Evolutionary conservation across 2,329 filamentous ascomycete genomes (phyloP), one percentile per base, ranked within the genome.

Genomic region (Mycosphaerelloides madeirae): DNA sequence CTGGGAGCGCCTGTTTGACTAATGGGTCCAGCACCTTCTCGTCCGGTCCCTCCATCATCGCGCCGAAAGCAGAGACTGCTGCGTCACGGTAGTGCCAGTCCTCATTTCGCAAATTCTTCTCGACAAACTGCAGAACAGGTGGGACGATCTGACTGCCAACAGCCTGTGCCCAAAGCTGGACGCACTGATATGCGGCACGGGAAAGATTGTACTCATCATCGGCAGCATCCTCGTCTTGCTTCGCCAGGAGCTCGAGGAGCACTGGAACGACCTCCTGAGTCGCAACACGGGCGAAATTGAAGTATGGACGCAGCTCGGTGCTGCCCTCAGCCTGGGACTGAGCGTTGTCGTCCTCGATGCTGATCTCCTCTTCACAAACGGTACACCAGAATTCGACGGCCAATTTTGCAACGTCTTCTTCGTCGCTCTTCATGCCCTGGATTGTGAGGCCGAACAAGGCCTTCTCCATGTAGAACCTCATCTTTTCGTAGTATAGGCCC

Each of bases 391-490:
- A 98, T 67, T 98, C 93, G 56, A 98, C 89, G 29, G 93, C 93
- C 44, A 98, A 78, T 78, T 98, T 98, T 51, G 93, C 87, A 42
- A 98, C 93, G 65, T 98, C 93, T 69, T 98, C 93, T 59, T 98
- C 93, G 6, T 90, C 84, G 60, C 83, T 94, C 80, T 95, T 96
- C 93, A 98, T 98, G 57, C 93, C 93, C 66, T 95, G 83, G 53
- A 98, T 95, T 31, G 93, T 98, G 31, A 98, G 78, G 46, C 93
- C 93, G 61, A 98, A 98, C 33, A 98, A 79, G 29, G 93, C 93
- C 80, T 97, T 97, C 77, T 98, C 93, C 93, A 98, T 98, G 75
- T 98, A 98, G 72, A 96, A 98, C 62, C 90, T 85, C 93, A 98
- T 98, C 74, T 96, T 94, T 63, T 98, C 93, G 68, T 98, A 98